Evolutionary conservation across 2,329 filamentous ascomycete species (phyloP).

Genomic region (Zalaria obscura): DNA sequence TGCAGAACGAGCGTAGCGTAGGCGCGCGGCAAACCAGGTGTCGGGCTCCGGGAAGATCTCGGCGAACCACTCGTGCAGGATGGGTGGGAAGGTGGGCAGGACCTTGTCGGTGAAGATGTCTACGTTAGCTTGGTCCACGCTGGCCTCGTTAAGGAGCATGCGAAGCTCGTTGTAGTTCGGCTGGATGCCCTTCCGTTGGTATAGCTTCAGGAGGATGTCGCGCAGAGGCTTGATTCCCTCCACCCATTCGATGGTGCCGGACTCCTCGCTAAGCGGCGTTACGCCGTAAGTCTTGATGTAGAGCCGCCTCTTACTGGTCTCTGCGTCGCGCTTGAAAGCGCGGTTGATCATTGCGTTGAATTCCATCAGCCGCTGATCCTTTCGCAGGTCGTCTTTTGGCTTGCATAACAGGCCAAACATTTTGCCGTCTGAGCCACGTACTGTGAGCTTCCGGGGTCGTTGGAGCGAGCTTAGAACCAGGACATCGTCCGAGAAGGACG

Average conservation of each 20-base stretch:
- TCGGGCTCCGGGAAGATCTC: constrained; percentile 89
- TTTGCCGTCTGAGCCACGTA: constrained; percentile 77
- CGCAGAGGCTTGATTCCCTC: constrained; percentile 88
- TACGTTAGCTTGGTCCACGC: constrained; percentile 46
- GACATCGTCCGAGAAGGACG: constrained; percentile 71
- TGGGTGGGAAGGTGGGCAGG: constrained; percentile 56
- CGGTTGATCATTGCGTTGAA: constrained; percentile 98
- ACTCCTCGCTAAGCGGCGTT: constrained; percentile 92
- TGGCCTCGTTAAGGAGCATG: constrained; percentile 48
- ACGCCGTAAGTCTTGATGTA: constrained; percentile 97
- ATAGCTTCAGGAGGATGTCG: constrained; percentile 71
- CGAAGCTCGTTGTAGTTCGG: constrained; percentile 54
- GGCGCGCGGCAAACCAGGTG: constrained; percentile 76
- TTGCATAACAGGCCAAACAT: constrained; percentile 88
- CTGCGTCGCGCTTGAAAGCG: constrained; percentile 78
- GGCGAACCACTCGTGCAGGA: constrained; percentile 89
- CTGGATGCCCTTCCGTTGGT: constrained; percentile 57
- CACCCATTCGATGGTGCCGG: constrained; percentile 96
- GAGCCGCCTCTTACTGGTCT: constrained; percentile 76
- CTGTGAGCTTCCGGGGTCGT: constrained; percentile 77
- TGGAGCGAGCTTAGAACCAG: constrained; percentile 82
- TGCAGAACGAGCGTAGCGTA: constrained; percentile 82
- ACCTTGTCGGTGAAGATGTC: constrained; percentile 57
- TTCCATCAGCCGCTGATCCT: constrained; percentile 96
- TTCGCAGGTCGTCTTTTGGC: constrained; percentile 92